Base-by-base conservation (phyloP, 2,329 filamentous ascomycete species). In the Myriosclerotinia curreyana region DNA sequence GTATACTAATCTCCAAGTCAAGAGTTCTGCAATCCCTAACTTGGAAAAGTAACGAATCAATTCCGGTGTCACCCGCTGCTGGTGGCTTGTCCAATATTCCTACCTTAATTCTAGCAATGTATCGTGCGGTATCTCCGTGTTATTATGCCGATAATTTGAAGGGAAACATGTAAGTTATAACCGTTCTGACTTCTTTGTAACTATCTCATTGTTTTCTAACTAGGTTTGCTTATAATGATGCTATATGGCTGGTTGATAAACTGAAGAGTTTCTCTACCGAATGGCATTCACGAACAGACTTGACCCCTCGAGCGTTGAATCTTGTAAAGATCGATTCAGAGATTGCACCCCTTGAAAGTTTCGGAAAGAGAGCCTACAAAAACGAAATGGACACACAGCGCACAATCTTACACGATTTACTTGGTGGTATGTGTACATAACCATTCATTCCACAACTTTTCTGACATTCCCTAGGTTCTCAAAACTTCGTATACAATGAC, bases 31-130 rank as follows among this genome's bases (percentile, higher is more conserved):
- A 52, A 36, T 36, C 31, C 9, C 64, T 69, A 64, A 69, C 63
- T 46, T 51, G 14, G n/a, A 49, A 71, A 44, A 77, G 77, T 46
- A 78, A 82, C 36, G 77, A 77, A 38, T 81, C 83, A 14, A 59
- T 68, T 22, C 82, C 87, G 0, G 85, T 94, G 59, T 82, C 86
- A 0, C 79, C 87, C 15, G 89, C 88, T 5, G 88, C 87, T 0
- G 79, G 83, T 9, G 89, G 87, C 0, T 79, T 95, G 0, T 92
- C 92, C 71, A 82, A 82, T 44, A 77, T 95, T 4, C 90, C 91
- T 1, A 89, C 86, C 0, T 82, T 92, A 22, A 82, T 87, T 1
- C 78, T 95, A 51, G 89, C 90, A n/a, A 85, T 93, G 77, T 95
- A 92, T 75, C 82, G 91, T 58, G 90, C 90, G 4, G 85, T 92